phyloP scores from a whole-genome alignment of 2,329 filamentous ascomycete species.

The Emmonsiellopsis sp. region DNA sequence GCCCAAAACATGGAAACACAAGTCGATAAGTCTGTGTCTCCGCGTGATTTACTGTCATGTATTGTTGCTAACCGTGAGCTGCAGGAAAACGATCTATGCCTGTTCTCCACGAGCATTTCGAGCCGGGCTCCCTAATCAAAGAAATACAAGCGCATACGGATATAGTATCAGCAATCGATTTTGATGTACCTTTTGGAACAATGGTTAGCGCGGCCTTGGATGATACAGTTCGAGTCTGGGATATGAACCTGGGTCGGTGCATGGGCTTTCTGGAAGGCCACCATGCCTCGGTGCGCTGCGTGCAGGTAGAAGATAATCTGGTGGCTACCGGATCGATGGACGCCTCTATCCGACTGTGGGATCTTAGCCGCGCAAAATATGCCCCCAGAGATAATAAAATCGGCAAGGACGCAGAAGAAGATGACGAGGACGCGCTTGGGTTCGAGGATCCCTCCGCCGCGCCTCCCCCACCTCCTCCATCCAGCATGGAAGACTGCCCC shows the following conservation, averaged over 20 bases:
- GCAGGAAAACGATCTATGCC: slow-evolving; percentile 67
- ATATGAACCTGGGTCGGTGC: slow-evolving; percentile 84
- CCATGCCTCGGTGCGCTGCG: slow-evolving; percentile 79
- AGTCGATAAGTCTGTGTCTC: slow-evolving; percentile 28
- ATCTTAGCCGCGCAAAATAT: slow-evolving; percentile 80
- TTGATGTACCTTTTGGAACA: slow-evolving; percentile 93
- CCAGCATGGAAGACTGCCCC: slow-evolving; percentile 80
- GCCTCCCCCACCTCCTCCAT: slow-evolving; percentile 57
- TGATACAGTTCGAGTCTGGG: slow-evolving; percentile 92
- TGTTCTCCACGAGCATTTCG: slow-evolving; percentile 88
- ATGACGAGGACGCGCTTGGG: slow-evolving; percentile 52
- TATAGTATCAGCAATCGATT: slow-evolving; percentile 80
- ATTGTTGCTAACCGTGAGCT: slow-evolving; percentile 18
- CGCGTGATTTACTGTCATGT: not conserved
- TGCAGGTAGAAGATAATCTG: slow-evolving; percentile 94
- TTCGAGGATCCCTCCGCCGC: slow-evolving; percentile 60
- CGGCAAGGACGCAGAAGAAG: slow-evolving; percentile 44
- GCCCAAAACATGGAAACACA: slow-evolving; percentile 44
- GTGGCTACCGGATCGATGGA: slow-evolving; percentile 92
- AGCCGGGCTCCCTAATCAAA: slow-evolving; percentile 77
- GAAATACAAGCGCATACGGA: slow-evolving; percentile 85
- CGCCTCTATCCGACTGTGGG: slow-evolving; percentile 89
- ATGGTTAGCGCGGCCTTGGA: slow-evolving; percentile 88
- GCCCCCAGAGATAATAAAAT: slow-evolving; percentile 57
- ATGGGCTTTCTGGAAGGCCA: slow-evolving; percentile 89